Base-by-base conservation (phyloP, 2,329 filamentous ascomycete genomes). In the Monosporascus sp. region DNA sequence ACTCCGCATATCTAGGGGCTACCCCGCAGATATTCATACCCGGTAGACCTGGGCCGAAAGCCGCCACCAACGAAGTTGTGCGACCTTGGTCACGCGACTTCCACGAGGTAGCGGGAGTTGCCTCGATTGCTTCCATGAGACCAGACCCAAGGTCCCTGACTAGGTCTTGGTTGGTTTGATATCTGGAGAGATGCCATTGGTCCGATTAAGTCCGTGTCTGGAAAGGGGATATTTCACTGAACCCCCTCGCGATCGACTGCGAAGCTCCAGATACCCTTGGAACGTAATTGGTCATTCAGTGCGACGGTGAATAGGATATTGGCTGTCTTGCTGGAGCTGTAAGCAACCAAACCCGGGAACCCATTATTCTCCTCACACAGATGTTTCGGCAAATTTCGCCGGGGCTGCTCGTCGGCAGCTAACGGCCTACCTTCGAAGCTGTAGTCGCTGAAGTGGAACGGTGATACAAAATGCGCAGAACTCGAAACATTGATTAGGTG, bases 401-500 rank as follows among this genome's bases (percentile, higher is more conserved):
- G 52, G 46, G 54, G 53, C 27, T 53, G n/a, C 48, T 55, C 55
- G 8, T 58, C 38, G 8, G 22, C 46, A 22, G 52, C 20, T 31
- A 58, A 9, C 37, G 43, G 37, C 31, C 57, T 51, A 41, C 53
- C 62, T 6, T 63, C 60, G 52, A 68, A 69, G 43, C 66, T 70
- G 58, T 64, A 63, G 54, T 72, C 68, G 50, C 59, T 60, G 53
- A 67, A 69, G 16, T 67, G 63, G 45, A 72, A 52, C 7, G 63
- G 63, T 16, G 60, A 65, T 37, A 70, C 47, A 8, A 49, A 51
- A 43, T 66, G 58, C 3, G 37, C 53, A 22, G 24, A 49, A 37
- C 38, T 52, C 37, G 56, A 55, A 24, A 58, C 35, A 48, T 58
- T 57, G 37, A 62, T 54, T 17, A 58, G 44, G 9, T 55, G 50